Percentiles rank a stretch among this genome's conserved stretches.
phyloP scores from a whole-genome alignment of 2,329 filamentous ascomycete species.

The Diaporthe velutina region DNA sequence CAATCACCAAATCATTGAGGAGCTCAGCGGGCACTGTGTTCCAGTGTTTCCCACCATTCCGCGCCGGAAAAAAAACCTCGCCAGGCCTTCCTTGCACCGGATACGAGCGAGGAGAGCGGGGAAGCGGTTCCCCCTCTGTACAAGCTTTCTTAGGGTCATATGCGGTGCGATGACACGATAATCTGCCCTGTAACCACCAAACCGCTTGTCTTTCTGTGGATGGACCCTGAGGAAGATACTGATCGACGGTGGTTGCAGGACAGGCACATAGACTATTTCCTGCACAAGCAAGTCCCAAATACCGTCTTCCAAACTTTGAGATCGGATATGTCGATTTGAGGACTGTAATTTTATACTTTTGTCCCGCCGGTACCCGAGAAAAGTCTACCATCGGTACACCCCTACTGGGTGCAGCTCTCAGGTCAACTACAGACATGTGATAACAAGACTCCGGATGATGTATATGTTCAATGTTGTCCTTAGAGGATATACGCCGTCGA shows the following conservation, averaged over 20 bases:
- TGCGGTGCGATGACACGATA: constrained; percentile 28
- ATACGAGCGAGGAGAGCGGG: constrained; percentile 20
- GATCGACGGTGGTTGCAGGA: neutral
- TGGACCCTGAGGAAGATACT: neutral
- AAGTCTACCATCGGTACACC: neutral
- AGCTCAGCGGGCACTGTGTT: constrained; percentile 28
- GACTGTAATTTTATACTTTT: neutral
- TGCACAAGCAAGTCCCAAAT: too few relatives aligned
- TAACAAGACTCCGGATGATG: neutral
- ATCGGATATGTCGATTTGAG: neutral
- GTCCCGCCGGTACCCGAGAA: constrained; percentile 9
- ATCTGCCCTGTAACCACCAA: neutral
- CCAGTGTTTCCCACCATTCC: constrained; percentile 37
- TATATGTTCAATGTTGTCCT: neutral
- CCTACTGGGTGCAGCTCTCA: neutral
- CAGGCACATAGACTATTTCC: neutral
- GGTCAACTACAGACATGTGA: neutral
- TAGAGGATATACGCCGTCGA: neutral
- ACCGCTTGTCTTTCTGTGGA: neutral
- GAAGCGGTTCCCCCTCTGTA: constrained; percentile 12
- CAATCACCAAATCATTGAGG: neutral
- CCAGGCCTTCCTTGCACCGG: constrained; percentile 18
- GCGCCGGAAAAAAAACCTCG: constrained; percentile 5
- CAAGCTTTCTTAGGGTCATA: constrained; percentile 28
- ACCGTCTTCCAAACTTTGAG: neutral